phyloP scores from a whole-genome alignment of 805 yeast species.

The Schwanniomyces sp. region DNA sequence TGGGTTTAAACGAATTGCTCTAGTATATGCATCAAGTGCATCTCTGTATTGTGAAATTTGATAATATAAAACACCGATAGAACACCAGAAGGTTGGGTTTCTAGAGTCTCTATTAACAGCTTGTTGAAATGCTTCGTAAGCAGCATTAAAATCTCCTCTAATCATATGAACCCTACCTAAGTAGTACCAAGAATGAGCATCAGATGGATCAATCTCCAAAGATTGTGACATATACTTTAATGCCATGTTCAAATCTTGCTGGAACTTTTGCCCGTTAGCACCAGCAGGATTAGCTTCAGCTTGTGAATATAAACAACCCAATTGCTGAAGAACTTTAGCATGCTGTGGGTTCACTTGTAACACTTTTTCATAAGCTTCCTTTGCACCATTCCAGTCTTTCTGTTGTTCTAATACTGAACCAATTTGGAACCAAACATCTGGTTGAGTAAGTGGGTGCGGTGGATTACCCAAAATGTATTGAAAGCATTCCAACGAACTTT shows the following conservation, averaged over 20 bases:
- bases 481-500: slow-evolving; percentile 90
- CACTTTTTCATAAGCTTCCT: slow-evolving; percentile 94
- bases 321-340: slow-evolving; percentile 92
- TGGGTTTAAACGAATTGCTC: slow-evolving; percentile 94
- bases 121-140: slow-evolving; percentile 97
- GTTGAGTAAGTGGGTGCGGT: slow-evolving; percentile 92
- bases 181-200: slow-evolving; percentile 97
- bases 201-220: slow-evolving; percentile 82
- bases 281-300: slow-evolving; percentile 29
- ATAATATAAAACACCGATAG: slow-evolving; percentile 92
- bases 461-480: slow-evolving; percentile 88
- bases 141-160: slow-evolving; percentile 89
- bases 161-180: slow-evolving; percentile 97
- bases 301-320: slow-evolving; percentile 91
- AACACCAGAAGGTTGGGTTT: slow-evolving; percentile 98
- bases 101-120: slow-evolving; percentile 96
- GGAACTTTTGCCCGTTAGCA: slow-evolving; percentile 48
- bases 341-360: slow-evolving; percentile 87
- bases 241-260: slow-evolving; percentile 79
- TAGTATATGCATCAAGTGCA: slow-evolving; percentile 95
- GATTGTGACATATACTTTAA: slow-evolving; percentile 80
- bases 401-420: slow-evolving; percentile 95
- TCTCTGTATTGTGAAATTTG: slow-evolving; percentile 96
- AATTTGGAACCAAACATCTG: slow-evolving; percentile 98
- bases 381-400: slow-evolving; percentile 87